Evolutionary conservation across 352 stramenopile species (phyloP), one percentile per base, ranked within the genome.

Genomic region (Phytophthora colocasiae): DNA sequence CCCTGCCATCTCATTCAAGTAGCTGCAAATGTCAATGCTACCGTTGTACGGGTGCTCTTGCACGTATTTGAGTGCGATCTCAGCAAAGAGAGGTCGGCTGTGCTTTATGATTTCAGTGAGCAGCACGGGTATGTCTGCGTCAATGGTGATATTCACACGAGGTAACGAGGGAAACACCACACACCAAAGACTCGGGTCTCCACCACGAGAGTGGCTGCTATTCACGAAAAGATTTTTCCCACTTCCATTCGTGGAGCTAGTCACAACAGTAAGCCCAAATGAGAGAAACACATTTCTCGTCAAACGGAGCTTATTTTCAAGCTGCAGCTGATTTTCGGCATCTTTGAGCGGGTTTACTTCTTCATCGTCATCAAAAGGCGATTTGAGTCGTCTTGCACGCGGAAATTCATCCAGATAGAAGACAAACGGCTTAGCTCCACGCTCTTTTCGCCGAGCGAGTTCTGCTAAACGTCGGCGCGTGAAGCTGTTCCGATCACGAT

Each of bases 281-380:
- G 34, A 45, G 12, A 22, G 50, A 58, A 58, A 47, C 14, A 58
- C 46, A 7, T 53, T 53, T 40, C 27, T 38, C 27, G 39, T 53
- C 15, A 24, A 7, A 6, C 26, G 8, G 10, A 40, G 46, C 14
- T 40, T 2, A 32, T 39, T 53, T 32, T 49, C 43, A 32, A 12
- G 43, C 40, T 34, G 1, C 31, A 9, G 8, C 1, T 34, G 31
- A 11, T 34, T 3, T 34, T 34, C 6, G 1, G 2, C 31, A 34
- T 31, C 7, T 9, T 6, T 9, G 7, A 6, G 27, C 3, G 31
- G 10, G 2, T 34, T 11, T 7, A 34, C 8, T 7, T 11, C 8
- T 11, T 34, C 31, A 34, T 34, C 31, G 0, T 34, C 8, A 34
- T 34, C 31, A 34, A 34, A 34, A 34, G 7, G 6, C 45, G 24